These are phyloP conservation scores for Peronospora belbahrii DNA, from an alignment of 352 stramenopile species.

Conservation along the genomic window DNA sequence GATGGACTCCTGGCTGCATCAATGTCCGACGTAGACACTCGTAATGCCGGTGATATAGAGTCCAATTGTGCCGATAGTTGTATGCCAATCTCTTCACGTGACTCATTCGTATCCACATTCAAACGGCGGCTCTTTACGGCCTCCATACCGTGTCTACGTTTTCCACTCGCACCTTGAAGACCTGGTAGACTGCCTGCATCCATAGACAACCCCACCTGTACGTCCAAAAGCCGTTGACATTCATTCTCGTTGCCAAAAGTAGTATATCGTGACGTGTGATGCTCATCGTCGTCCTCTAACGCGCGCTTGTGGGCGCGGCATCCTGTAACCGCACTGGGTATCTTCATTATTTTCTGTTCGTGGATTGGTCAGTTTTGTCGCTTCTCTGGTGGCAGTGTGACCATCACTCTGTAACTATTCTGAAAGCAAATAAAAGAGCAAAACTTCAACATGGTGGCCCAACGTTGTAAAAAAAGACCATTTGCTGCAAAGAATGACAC, in stretches of 20 bases:
- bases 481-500: background rate
- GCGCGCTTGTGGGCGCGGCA: conserved; percentile 40
- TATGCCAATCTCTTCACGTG: conserved; percentile 8
- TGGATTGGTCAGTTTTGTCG: background rate
- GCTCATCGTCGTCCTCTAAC: conserved; percentile 22
- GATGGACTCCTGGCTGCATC: conserved; percentile 8
- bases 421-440: background rate
- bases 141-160: conserved; percentile 10
- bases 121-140: conserved; percentile 27
- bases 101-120: conserved; percentile 4
- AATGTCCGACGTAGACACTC: conserved; percentile 9
- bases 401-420: conserved; percentile 2
- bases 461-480: background rate
- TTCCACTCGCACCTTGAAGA: background rate
- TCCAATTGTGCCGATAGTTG: conserved; percentile 5
- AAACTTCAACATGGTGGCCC: conserved; percentile 4
- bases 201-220: conserved; percentile 8
- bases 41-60: conserved; percentile 4
- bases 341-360: conserved; percentile 24
- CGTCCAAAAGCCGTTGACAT: conserved; percentile 12
- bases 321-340: background rate
- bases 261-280: conserved; percentile 1
- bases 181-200: background rate
- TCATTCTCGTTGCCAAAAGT: conserved; percentile 17
- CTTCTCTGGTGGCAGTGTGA: conserved; percentile 7